Conservation (phyloP, 768 basidiomycete species). For the Cyclocybe aegerita region DNA sequence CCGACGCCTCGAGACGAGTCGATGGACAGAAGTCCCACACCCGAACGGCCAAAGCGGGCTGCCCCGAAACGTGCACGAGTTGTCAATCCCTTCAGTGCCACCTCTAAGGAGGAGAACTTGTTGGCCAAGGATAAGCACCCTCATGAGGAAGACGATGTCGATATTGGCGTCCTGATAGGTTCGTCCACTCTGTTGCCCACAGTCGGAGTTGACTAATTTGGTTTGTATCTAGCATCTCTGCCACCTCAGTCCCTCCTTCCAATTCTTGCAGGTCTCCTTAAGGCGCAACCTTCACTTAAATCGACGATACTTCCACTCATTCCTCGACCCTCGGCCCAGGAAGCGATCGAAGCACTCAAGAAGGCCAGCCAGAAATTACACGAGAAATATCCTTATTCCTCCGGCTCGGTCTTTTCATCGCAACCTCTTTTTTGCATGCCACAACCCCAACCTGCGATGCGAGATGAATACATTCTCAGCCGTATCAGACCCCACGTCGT, state of each 20-base stretch:
- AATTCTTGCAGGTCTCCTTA: slow-evolving; percentile 66
- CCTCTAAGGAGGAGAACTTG: slow-evolving; percentile 45
- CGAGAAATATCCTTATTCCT: slow-evolving; percentile 85
- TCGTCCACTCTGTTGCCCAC: slow-evolving; percentile 22
- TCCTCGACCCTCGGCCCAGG: slow-evolving; percentile 81
- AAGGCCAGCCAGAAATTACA: slow-evolving; percentile 71
- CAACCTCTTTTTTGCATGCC: slow-evolving; percentile 17
- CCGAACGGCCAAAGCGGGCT: slow-evolving; percentile 71
- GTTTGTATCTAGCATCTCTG: slow-evolving; percentile 59
- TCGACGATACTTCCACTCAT: slow-evolving; percentile 72
- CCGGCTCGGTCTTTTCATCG: slow-evolving; percentile 29
- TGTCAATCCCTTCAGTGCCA: slow-evolving; percentile 30
- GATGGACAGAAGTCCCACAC: slow-evolving; percentile 86
- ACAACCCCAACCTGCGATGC: slow-evolving; percentile 62
- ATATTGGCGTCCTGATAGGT: slow-evolving; percentile 82
- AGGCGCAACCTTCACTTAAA: slow-evolving; percentile 70
- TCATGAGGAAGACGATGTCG: slow-evolving; percentile 60
- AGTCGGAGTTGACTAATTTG: slow-evolving; percentile 12
- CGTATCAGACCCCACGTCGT: slow-evolving; percentile 72
- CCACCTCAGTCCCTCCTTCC: slow-evolving; percentile 78
- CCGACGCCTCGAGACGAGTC: slow-evolving; percentile 53
- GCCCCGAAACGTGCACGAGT: slow-evolving; percentile 67
- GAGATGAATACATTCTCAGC: slow-evolving; percentile 76
- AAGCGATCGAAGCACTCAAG: slow-evolving; percentile 65
- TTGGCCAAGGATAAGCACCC: slow-evolving; percentile 24